Conservation (phyloP, 192 early-diverging fungal species). For the Tieghemiomyces parasiticus region DNA sequence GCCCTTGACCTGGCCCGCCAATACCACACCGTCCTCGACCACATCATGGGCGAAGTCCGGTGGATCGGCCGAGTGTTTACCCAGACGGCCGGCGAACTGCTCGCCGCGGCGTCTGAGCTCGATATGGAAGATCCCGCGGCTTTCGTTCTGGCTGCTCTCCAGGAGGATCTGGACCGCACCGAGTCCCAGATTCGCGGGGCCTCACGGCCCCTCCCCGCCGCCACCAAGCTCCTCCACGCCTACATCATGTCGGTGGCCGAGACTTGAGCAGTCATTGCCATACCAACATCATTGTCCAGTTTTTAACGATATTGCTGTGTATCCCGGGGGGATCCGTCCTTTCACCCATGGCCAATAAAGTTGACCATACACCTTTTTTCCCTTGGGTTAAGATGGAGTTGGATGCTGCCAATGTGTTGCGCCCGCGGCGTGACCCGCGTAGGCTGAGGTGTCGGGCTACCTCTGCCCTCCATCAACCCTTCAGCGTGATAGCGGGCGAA, state of each 20-base stretch:
- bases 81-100: not conserved
- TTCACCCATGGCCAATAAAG: too few relatives aligned
- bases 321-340: too few relatives aligned
- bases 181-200: not conserved
- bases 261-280: too few relatives aligned
- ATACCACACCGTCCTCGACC: not conserved
- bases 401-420: too few relatives aligned
- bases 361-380: too few relatives aligned
- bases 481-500: too few relatives aligned
- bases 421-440: too few relatives aligned
- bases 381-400: too few relatives aligned
- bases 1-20: not conserved
- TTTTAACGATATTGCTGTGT: too few relatives aligned
- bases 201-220: not conserved
- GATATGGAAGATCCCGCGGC: not conserved
- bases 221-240: not conserved
- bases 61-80: conserved; percentile 3
- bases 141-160: not conserved
- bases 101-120: not conserved
- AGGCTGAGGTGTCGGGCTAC: too few relatives aligned
- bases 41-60: not conserved
- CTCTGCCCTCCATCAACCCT: too few relatives aligned
- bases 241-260: conserved; percentile 11
- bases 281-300: too few relatives aligned
- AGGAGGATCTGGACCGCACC: conserved; percentile 1